Percentiles rank a stretch among this genome's conserved stretches.
Conservation (phyloP, 1,284 basidiomycete genomes). For the Trichosporon ovoides region DNA sequence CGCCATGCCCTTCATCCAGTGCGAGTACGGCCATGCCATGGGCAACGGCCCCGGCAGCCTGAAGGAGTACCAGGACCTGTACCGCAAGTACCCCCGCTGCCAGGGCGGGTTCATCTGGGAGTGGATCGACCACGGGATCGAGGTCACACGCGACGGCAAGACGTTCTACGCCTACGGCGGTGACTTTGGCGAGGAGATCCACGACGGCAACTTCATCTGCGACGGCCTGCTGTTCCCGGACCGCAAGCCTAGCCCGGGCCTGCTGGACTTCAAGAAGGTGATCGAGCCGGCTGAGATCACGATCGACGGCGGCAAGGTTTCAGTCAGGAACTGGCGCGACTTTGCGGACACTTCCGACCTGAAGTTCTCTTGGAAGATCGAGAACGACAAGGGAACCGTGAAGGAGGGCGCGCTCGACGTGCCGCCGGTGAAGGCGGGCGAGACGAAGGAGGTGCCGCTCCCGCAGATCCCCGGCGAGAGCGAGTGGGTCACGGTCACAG, state of each 20-base stretch:
- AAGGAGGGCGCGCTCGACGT: conserved; percentile 14
- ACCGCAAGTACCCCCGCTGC: conserved; percentile 21
- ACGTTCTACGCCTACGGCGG: conserved; percentile 25
- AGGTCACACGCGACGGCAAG: conserved; percentile 10
- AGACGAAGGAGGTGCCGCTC: neutral
- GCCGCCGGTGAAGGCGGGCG: neutral
- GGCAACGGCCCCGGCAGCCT: conserved; percentile 28
- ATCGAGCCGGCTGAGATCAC: conserved; percentile 18
- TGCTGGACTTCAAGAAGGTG: conserved; percentile 23
- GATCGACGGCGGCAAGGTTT: neutral
- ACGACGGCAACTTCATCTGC: conserved; percentile 27
- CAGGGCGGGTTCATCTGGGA: conserved; percentile 33
- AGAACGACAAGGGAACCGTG: conserved; percentile 11
- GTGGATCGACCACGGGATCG: conserved; percentile 32
- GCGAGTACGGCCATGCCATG: conserved; percentile 29
- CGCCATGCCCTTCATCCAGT: conserved; percentile 21
- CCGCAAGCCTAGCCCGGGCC: conserved; percentile 21
- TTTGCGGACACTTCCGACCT: conserved; percentile 17
- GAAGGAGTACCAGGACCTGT: conserved; percentile 24
- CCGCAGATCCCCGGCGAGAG: conserved; percentile 3
- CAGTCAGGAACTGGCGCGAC: conserved; percentile 17
- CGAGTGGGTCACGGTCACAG: conserved; percentile 10
- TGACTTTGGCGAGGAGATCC: conserved; percentile 30
- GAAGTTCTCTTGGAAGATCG: conserved; percentile 20
- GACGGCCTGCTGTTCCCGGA: conserved; percentile 29